Percentiles rank a stretch among this genome's conserved stretches.
These are phyloP conservation scores for Neurospora sp. DNA, from an alignment of 495 filamentous ascomycete species.

Conservation along the genomic window DNA sequence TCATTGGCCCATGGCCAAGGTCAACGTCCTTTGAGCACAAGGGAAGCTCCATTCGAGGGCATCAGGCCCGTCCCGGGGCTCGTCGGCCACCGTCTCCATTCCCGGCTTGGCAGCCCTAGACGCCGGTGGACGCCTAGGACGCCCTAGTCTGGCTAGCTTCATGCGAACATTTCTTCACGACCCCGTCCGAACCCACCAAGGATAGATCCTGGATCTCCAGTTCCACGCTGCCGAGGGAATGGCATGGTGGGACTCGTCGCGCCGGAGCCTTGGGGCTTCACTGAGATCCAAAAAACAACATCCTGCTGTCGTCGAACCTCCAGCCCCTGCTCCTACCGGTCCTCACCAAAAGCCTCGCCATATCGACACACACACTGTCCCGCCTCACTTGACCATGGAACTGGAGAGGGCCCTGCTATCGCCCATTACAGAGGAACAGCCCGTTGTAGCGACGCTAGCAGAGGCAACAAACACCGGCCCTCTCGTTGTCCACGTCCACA, in stretches of 20 bases:
- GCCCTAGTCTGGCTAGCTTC: neutral
- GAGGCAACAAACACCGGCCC: neutral
- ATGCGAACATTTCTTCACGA: constrained; percentile 2
- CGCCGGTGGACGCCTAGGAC: neutral
- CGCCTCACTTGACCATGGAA: constrained; percentile 12
- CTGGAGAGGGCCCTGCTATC: constrained; percentile 11
- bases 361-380: neutral
- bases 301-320: constrained; percentile 14
- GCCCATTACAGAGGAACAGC: constrained; percentile 17
- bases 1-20: neutral
- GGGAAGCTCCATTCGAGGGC: neutral
- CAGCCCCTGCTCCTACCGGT: neutral
- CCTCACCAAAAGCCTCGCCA: neutral
- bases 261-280: constrained; percentile 7
- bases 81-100: neutral
- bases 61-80: neutral
- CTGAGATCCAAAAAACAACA: constrained; percentile 4
- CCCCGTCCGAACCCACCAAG: neutral
- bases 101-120: neutral
- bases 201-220: neutral
- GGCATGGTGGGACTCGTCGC: constrained; percentile 22
- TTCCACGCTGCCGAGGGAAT: constrained; percentile 6
- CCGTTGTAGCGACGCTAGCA: neutral
- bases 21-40: neutral
- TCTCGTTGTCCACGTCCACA: constrained; percentile 29